phyloP scores from a whole-genome alignment of 2,329 filamentous ascomycete species.

The Alternaria sp. region DNA sequence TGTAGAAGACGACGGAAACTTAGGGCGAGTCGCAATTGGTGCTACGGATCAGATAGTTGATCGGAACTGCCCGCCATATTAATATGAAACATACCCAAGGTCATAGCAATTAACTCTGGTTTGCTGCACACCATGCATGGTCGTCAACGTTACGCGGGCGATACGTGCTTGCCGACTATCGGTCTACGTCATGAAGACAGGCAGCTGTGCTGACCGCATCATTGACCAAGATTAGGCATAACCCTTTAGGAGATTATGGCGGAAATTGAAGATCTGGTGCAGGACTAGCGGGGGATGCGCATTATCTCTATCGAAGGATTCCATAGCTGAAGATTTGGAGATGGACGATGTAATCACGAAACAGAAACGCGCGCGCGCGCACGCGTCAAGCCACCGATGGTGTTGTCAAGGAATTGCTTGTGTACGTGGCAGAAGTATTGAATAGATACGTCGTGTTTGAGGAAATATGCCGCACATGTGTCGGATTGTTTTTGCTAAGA shows the following conservation, averaged over 20 bases:
- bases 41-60: neutral
- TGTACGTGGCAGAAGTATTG: neutral
- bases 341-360: neutral
- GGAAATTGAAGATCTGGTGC: conserved; percentile 12
- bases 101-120: neutral
- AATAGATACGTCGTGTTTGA: neutral
- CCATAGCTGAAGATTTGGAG: neutral
- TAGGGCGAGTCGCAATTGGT: conserved; percentile 7
- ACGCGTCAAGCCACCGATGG: neutral
- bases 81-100: conserved; percentile 9
- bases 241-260: conserved; percentile 7
- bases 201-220: conserved; percentile 6
- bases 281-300: conserved; percentile 8
- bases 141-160: neutral
- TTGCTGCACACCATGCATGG: conserved; percentile 2
- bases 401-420: neutral
- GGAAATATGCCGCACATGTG: conserved; percentile 1
- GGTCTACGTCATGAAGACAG: conserved; percentile 13
- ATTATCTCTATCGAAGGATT: conserved; percentile 5
- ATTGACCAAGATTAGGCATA: conserved; percentile 7
- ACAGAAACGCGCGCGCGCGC: neutral
- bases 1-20: neutral
- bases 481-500: conserved; percentile 4
- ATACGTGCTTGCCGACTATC: conserved; percentile 4
- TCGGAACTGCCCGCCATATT: conserved; percentile 7